Percentiles rank a stretch among this genome's conserved stretches.
These are phyloP conservation scores for Saccharomycopsis fermentans DNA, from an alignment of 805 yeast genomes.

Conservation along the genomic window DNA sequence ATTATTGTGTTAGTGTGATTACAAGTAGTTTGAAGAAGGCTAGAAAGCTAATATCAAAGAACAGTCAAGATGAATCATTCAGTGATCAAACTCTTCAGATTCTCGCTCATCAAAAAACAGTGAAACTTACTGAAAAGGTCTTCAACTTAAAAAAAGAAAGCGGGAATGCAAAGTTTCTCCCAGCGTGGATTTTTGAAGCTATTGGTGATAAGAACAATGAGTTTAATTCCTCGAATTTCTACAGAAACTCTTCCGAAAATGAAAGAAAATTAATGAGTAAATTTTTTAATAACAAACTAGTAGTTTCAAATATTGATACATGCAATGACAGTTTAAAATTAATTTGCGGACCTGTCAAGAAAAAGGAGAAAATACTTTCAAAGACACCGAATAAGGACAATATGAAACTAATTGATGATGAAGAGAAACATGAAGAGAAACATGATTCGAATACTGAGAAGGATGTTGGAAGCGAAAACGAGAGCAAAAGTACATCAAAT, in stretches of 20 bases:
- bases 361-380: slow-evolving; percentile 10
- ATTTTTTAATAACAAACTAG: slow-evolving; percentile 34
- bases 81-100: neutral
- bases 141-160: slow-evolving; percentile 30
- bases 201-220: slow-evolving; percentile 25
- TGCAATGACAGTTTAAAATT: slow-evolving; percentile 33
- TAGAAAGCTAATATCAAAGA: slow-evolving; percentile 14
- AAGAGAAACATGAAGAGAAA: slow-evolving; percentile 17
- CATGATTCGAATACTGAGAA: slow-evolving; percentile 24
- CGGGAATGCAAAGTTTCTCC: slow-evolving; percentile 23
- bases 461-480: slow-evolving; percentile 6
- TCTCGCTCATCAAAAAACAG: slow-evolving; percentile 16
- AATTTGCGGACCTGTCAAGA: slow-evolving; percentile 35
- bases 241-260: slow-evolving; percentile 25
- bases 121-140: slow-evolving; percentile 19
- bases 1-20: slow-evolving; percentile 34
- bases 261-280: slow-evolving; percentile 38
- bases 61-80: neutral
- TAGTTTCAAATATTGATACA: slow-evolving; percentile 26
- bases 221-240: slow-evolving; percentile 39
- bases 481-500: slow-evolving; percentile 19
- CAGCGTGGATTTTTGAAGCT: slow-evolving; percentile 25
- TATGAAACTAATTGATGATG: slow-evolving; percentile 19
- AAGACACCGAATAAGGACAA: slow-evolving; percentile 25
- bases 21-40: slow-evolving; percentile 29